Percentiles rank a stretch among this genome's conserved stretches.
phyloP scores from a whole-genome alignment of 345 rosid genomes.

The Clausena lansium region DNA sequence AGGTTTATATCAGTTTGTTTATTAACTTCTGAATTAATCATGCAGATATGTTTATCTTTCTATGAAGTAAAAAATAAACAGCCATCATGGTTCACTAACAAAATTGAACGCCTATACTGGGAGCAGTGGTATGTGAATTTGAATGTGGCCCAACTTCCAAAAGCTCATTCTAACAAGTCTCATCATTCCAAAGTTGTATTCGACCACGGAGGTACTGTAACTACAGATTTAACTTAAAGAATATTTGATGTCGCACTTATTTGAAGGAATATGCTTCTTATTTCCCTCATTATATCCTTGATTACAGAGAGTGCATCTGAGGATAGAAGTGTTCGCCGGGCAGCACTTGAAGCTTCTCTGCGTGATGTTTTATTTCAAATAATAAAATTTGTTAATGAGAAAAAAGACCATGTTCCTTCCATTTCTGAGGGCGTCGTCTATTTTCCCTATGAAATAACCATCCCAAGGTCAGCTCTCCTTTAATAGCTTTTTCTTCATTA shows the following conservation, averaged over 20 bases:
- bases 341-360: slow-evolving; percentile 74
- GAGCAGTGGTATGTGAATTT: slow-evolving; percentile 92
- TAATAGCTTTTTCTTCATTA: neutral
- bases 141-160: slow-evolving; percentile 71
- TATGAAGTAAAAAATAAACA: slow-evolving; percentile 90
- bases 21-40: slow-evolving; percentile 1
- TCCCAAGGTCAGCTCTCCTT: slow-evolving; percentile 70
- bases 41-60: slow-evolving; percentile 88
- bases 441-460: slow-evolving; percentile 79
- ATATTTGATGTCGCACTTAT: neutral
- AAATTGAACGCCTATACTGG: slow-evolving; percentile 69
- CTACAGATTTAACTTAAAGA: neutral
- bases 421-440: slow-evolving; percentile 69
- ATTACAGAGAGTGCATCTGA: slow-evolving; percentile 49
- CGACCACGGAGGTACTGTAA: slow-evolving; percentile 63
- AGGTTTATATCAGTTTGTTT: neutral
- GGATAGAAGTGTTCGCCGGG: slow-evolving; percentile 66
- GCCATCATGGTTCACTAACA: slow-evolving; percentile 79
- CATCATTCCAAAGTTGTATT: slow-evolving; percentile 57
- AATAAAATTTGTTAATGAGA: slow-evolving; percentile 89
- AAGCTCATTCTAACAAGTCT: slow-evolving; percentile 51
- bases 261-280: neutral
- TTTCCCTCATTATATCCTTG: neutral
- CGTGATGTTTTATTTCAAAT: slow-evolving; percentile 87
- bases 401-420: slow-evolving; percentile 92